Percentiles rank a stretch among this genome's conserved stretches.
These are phyloP conservation scores for Dryadomyces sulphureus DNA, from an alignment of 2,329 filamentous ascomycete genomes.

Conservation along the genomic window DNA sequence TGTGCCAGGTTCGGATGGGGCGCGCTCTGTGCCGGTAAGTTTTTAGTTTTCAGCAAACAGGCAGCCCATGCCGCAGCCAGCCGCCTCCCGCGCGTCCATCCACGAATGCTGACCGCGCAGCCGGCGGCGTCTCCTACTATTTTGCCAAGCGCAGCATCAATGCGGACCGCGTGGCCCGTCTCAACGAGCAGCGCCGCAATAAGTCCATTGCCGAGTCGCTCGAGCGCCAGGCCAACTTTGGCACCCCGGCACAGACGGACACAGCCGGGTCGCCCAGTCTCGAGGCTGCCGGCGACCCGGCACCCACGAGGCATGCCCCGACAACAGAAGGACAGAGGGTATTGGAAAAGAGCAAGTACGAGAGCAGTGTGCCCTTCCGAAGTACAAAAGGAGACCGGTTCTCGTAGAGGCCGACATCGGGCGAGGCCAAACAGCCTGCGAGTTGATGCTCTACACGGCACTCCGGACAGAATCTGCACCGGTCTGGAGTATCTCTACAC, in stretches of 20 bases:
- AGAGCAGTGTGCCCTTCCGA: slow-evolving; percentile 59
- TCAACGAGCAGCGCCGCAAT: slow-evolving; percentile 51
- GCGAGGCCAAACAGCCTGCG: background rate
- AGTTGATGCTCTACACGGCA: background rate
- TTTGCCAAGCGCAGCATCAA: slow-evolving; percentile 94
- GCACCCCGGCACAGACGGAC: slow-evolving; percentile 42
- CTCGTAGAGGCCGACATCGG: slow-evolving; percentile 24
- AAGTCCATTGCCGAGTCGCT: slow-evolving; percentile 42
- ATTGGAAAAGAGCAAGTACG: slow-evolving; percentile 77
- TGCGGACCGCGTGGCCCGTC: slow-evolving; percentile 62
- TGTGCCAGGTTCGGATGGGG: slow-evolving; percentile 76
- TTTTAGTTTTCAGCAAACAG: background rate
- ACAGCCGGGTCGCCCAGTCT: slow-evolving; percentile 48
- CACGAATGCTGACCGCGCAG: slow-evolving; percentile 26
- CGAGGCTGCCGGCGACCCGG: slow-evolving; percentile 66
- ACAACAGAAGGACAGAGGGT: slow-evolving; percentile 52
- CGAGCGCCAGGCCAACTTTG: slow-evolving; percentile 26
- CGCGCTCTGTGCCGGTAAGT: slow-evolving; percentile 65
- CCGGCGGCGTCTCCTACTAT: slow-evolving; percentile 84
- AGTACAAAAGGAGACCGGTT: slow-evolving; percentile 81
- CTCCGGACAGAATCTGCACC: too few relatives aligned
- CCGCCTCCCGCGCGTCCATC: too few relatives aligned
- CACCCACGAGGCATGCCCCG: slow-evolving; percentile 68
- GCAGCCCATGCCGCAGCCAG: background rate
- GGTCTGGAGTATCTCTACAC: too few relatives aligned